A percentile compares a stretch with the other conserved stretches of the same genome.
These are phyloP conservation scores for Malania oleifera DNA, from an alignment of 164 flowering plant genomes.

Conservation along the genomic window DNA sequence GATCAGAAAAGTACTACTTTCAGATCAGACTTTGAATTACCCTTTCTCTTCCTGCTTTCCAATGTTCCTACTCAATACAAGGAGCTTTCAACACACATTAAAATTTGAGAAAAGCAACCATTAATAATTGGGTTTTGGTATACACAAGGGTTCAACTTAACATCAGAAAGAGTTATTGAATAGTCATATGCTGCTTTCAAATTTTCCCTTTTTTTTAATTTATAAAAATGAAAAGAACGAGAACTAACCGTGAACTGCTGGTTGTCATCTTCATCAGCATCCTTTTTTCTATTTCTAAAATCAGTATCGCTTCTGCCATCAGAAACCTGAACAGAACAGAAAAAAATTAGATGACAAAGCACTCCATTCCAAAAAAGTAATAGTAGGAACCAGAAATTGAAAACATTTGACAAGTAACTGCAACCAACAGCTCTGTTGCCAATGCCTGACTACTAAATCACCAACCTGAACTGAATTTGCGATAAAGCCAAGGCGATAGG, in stretches of 20 bases:
- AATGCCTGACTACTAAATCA: constrained; percentile 1
- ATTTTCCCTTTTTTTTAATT: too few species aligned
- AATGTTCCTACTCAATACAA: too few species aligned
- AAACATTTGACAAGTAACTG: neutral
- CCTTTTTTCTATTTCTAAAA: constrained; percentile 68
- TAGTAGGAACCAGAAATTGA: neutral
- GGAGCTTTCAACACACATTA: too few species aligned
- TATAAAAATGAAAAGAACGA: neutral
- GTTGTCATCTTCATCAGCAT: constrained; percentile 61
- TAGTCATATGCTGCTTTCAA: too few species aligned
- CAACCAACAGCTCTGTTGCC: neutral
- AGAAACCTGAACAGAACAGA: constrained; percentile 39
- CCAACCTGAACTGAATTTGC: constrained; percentile 97
- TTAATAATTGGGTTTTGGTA: too few species aligned
- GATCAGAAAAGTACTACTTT: neutral
- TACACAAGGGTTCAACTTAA: too few species aligned
- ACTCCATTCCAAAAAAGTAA: neutral
- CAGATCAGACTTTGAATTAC: neutral
- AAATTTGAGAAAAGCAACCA: too few species aligned
- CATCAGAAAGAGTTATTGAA: too few species aligned
- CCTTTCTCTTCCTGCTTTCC: too few species aligned
- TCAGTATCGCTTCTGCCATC: constrained; percentile 77
- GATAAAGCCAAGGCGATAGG: constrained; percentile 88
- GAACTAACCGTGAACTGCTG: constrained; percentile 65
- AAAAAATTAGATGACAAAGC: neutral